phyloP scores from a whole-genome alignment of 1,139 yeast genomes.

The Magnusiomyces ingens region DNA sequence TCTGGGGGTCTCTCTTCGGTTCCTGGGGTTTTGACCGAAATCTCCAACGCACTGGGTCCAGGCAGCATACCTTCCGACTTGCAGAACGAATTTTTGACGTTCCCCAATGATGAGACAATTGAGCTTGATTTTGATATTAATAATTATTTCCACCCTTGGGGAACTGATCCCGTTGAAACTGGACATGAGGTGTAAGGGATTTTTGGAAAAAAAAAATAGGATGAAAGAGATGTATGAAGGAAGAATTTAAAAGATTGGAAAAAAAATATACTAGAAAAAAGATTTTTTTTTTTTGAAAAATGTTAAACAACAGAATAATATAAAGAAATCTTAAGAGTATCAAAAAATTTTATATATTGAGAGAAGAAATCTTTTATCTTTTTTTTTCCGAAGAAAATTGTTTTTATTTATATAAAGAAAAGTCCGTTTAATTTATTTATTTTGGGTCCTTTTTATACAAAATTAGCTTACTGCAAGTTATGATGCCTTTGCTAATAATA shows the following conservation, averaged over 20 bases:
- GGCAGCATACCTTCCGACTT: neutral
- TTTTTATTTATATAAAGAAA: neutral
- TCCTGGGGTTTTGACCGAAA: neutral
- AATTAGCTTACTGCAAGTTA: too few species aligned
- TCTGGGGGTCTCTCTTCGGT: neutral
- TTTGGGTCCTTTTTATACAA: neutral
- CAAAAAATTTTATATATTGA: neutral
- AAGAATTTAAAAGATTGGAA: neutral
- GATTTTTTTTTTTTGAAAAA: neutral
- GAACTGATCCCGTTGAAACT: conserved; percentile 3
- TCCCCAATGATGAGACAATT: neutral
- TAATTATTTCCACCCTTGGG: neutral
- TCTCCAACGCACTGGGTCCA: neutral
- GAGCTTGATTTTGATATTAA: conserved; percentile 5
- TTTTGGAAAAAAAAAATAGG: neutral
- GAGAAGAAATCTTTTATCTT: neutral
- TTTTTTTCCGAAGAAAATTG: neutral
- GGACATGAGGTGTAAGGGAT: neutral
- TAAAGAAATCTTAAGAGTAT: too few species aligned
- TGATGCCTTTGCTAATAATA: too few species aligned
- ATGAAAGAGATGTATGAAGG: neutral
- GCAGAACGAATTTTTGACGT: neutral
- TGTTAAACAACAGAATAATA: neutral
- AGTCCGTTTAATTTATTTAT: neutral
- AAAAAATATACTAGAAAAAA: neutral